Evolutionary conservation across 2,329 filamentous ascomycete species (phyloP).

Genomic region (Talaromyces sp.): DNA sequence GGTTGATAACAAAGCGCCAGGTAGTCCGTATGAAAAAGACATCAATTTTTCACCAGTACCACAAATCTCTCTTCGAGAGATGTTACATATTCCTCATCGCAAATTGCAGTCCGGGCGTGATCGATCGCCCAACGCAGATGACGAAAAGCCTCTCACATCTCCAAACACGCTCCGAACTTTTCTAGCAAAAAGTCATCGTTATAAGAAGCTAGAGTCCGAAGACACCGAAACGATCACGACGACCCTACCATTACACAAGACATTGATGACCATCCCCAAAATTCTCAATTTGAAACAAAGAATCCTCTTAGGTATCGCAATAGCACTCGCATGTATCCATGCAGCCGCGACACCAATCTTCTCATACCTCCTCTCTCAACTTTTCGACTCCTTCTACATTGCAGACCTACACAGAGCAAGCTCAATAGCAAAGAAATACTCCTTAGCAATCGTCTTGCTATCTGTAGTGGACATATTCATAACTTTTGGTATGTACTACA

Average conservation of each 20-base stretch:
- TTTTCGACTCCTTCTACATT: conserved; percentile 67
- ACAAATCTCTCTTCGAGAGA: neutral
- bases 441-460: conserved; percentile 65
- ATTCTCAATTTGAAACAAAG: conserved; percentile 53
- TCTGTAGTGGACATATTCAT: conserved; percentile 64
- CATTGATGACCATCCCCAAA: conserved; percentile 70
- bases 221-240: neutral
- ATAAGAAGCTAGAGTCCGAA: neutral
- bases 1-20: neutral
- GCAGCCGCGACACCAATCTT: conserved; percentile 70
- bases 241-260: conserved; percentile 45
- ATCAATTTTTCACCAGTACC: neutral
- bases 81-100: neutral
- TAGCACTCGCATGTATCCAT: conserved; percentile 61
- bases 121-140: neutral
- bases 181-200: neutral
- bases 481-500: conserved; percentile 64
- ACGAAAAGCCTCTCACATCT: neutral
- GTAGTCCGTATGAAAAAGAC: neutral
- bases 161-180: neutral
- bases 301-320: conserved; percentile 56
- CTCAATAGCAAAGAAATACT: conserved; percentile 59
- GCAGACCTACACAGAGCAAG: conserved; percentile 47
- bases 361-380: conserved; percentile 68
- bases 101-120: neutral